These are phyloP conservation scores for Cynanchum wilfordii DNA, from an alignment of 257 asterid genomes.

Conservation along the genomic window DNA sequence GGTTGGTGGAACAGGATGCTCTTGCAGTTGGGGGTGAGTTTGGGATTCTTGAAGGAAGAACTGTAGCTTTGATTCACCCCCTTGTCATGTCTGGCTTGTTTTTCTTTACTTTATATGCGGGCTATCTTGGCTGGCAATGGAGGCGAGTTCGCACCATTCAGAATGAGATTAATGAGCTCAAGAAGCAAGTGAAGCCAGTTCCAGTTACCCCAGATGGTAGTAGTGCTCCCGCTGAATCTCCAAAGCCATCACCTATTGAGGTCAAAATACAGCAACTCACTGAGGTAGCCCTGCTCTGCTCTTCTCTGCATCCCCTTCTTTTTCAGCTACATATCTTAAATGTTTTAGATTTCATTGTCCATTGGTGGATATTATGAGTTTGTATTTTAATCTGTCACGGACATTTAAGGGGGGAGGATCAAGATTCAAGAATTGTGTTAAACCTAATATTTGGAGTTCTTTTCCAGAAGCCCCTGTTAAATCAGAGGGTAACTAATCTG, in stretches of 20 bases:
- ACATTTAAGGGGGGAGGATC: neutral
- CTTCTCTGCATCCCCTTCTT: neutral
- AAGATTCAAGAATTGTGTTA: neutral
- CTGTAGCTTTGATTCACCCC: slow-evolving; percentile 75
- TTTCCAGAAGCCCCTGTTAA: neutral
- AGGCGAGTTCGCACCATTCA: slow-evolving; percentile 81
- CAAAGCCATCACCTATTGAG: slow-evolving; percentile 64
- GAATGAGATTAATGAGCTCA: slow-evolving; percentile 65
- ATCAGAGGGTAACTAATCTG: neutral
- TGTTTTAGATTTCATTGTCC: no score
- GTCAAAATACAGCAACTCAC: slow-evolving; percentile 75
- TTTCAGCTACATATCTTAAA: neutral
- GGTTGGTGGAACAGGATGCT: slow-evolving; percentile 49
- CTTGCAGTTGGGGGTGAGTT: slow-evolving; percentile 74
- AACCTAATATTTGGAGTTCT: neutral
- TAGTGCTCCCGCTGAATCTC: slow-evolving; percentile 34
- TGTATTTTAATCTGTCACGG: neutral
- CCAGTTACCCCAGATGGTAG: slow-evolving; percentile 64
- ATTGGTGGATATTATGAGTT: neutral
- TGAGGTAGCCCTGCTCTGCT: slow-evolving; percentile 41
- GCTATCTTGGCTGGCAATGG: slow-evolving; percentile 99
- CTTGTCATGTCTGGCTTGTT: slow-evolving; percentile 69
- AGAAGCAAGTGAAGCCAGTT: slow-evolving; percentile 67
- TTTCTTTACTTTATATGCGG: slow-evolving; percentile 69
- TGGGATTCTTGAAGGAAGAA: slow-evolving; percentile 86